Conservation (phyloP, 1,284 basidiomycete genomes). For the Flammula alnicola region DNA sequence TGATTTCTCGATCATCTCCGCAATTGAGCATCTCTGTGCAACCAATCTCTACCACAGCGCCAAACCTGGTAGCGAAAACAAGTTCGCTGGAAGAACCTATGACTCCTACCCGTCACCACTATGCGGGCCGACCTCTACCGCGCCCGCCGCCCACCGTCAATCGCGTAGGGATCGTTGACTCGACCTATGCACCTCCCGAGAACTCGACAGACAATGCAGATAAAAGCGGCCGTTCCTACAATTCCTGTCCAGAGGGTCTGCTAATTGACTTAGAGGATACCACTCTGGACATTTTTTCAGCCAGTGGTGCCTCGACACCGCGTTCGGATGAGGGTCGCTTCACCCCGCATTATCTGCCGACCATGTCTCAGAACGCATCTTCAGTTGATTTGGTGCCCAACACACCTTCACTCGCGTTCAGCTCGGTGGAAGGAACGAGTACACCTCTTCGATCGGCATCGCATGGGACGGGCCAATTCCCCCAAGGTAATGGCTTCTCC, state of each 20-base stretch:
- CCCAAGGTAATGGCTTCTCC: slow-evolving; percentile 29
- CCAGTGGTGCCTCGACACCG: slow-evolving; percentile 24
- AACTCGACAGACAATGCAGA: slow-evolving; percentile 17
- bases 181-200: slow-evolving; percentile 35
- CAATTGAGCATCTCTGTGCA: slow-evolving; percentile 11
- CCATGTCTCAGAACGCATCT: slow-evolving; percentile 18
- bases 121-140: slow-evolving; percentile 39
- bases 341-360: slow-evolving; percentile 10
- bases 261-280: slow-evolving; percentile 50
- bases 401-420: neutral
- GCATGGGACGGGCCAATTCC: neutral
- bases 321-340: slow-evolving; percentile 19
- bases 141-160: slow-evolving; percentile 18
- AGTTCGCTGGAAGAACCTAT: slow-evolving; percentile 26
- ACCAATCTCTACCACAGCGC: slow-evolving; percentile 4
- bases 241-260: slow-evolving; percentile 44
- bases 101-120: slow-evolving; percentile 38
- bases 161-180: slow-evolving; percentile 34
- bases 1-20: slow-evolving; percentile 20
- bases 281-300: slow-evolving; percentile 22
- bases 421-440: slow-evolving; percentile 5
- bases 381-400: slow-evolving; percentile 12
- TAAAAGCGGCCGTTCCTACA: slow-evolving; percentile 11
- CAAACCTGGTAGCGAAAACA: slow-evolving; percentile 2
- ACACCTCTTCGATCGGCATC: neutral